Evolutionary conservation across 1,139 yeast genomes (phyloP).

Genomic region (Diutina rugosa): DNA sequence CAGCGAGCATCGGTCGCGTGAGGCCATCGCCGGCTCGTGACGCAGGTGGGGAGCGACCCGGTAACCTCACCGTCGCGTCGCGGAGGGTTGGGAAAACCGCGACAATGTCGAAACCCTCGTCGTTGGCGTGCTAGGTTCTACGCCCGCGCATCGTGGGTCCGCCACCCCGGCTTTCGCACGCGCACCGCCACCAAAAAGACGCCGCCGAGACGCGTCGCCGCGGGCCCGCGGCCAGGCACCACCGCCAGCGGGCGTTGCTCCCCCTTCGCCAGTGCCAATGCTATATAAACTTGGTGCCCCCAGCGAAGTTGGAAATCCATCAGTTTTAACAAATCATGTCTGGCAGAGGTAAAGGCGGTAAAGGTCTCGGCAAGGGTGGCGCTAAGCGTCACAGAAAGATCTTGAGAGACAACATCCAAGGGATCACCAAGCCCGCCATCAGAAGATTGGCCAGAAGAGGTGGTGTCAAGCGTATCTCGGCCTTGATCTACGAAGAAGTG

Average conservation of each 20-base stretch:
- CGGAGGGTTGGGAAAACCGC: neutral
- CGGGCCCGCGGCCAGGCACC: too few relatives aligned
- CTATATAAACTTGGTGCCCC: neutral
- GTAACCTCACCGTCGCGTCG: neutral
- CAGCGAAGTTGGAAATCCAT: neutral
- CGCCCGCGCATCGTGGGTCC: slow-evolving; percentile 1
- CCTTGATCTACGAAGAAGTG: slow-evolving; percentile 96
- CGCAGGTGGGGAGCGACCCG: neutral
- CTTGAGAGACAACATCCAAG: slow-evolving; percentile 98
- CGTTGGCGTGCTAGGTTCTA: slow-evolving; percentile 4
- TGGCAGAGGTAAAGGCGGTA: slow-evolving; percentile 99
- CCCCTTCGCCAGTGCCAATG: neutral
- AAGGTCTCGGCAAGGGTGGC: slow-evolving; percentile 99
- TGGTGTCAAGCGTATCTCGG: slow-evolving; percentile 99
- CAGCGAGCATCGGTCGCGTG: neutral
- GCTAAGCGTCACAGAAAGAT: slow-evolving; percentile 99
- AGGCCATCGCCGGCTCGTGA: too few relatives aligned
- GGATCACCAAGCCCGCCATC: slow-evolving; percentile 99
- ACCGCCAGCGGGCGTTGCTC: too few relatives aligned
- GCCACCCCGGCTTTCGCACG: slow-evolving; percentile 2
- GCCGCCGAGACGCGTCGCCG: neutral
- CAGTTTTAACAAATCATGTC: slow-evolving; percentile 47
- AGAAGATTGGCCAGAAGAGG: slow-evolving; percentile 99
- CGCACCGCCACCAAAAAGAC: neutral
- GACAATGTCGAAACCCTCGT: slow-evolving; percentile 1